Evolutionary conservation across 2,329 filamentous ascomycete species (phyloP).

Genomic region (Ophiostoma sp.): DNA sequence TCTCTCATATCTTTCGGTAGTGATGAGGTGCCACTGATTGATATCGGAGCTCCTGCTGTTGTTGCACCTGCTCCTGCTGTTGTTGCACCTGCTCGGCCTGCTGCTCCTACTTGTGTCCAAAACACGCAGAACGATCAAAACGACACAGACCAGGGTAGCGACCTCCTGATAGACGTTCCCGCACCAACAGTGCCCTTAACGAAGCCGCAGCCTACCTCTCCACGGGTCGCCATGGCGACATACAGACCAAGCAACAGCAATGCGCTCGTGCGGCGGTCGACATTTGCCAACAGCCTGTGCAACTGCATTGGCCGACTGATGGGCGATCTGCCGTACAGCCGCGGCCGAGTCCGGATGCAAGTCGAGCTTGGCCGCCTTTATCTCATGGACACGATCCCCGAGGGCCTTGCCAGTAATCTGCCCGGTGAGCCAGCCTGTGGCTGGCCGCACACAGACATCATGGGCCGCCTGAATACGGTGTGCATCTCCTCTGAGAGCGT

Average conservation of each 20-base stretch:
- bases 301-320: conserved; percentile 23
- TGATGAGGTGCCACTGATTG: background rate
- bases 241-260: conserved; percentile 4
- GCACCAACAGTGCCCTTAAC: background rate
- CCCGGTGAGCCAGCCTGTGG: conserved; percentile 25
- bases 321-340: conserved; percentile 25
- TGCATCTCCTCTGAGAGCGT: conserved; percentile 23
- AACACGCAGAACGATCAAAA: background rate
- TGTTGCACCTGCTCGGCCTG: background rate
- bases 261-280: conserved; percentile 17
- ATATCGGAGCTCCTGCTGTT: background rate
- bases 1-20: background rate
- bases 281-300: conserved; percentile 19
- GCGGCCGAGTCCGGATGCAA: conserved; percentile 28
- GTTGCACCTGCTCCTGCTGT: background rate
- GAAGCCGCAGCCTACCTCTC: background rate
- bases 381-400: conserved; percentile 25
- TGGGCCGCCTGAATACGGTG: conserved; percentile 24
- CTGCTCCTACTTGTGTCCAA: background rate
- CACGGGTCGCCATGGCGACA: background rate
- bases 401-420: conserved; percentile 29
- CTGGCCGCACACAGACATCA: conserved; percentile 27
- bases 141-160: background rate
- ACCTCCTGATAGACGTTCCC: background rate
- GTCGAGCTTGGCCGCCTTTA: conserved; percentile 32